Evolutionary conservation across 768 basidiomycete genomes (phyloP).

Genomic region (Daedaleopsis sinensis): DNA sequence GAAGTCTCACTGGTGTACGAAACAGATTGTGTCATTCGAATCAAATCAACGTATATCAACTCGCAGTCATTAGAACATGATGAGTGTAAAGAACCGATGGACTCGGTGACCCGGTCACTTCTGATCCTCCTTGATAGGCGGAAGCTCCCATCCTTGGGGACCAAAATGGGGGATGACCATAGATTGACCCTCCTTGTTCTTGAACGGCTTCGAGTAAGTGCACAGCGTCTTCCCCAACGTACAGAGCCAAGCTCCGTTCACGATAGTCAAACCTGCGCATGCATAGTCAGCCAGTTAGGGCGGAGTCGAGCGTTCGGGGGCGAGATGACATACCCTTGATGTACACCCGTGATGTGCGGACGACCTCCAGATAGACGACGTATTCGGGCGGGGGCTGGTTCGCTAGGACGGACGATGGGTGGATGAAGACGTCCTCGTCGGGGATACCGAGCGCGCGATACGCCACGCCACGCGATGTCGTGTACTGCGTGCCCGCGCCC

Average conservation of each 20-base stretch:
- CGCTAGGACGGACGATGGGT: conserved; percentile 84
- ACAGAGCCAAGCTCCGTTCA: conserved; percentile 89
- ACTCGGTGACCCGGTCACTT: background rate
- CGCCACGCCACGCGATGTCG: conserved; percentile 77
- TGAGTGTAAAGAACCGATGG: background rate
- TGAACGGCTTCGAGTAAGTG: conserved; percentile 85
- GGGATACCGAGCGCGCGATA: conserved; percentile 80
- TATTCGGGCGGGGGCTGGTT: conserved; percentile 79
- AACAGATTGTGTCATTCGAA: background rate
- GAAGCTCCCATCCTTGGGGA: conserved; percentile 85
- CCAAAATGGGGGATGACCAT: conserved; percentile 88
- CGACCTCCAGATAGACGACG: conserved; percentile 80
- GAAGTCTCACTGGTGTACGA: background rate
- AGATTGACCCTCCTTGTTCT: conserved; percentile 64
- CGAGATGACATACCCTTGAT: conserved; percentile 64
- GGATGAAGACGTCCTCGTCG: conserved; percentile 86
- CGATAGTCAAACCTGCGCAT: conserved; percentile 73
- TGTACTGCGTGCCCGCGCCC: conserved; percentile 64
- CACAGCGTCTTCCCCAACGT: conserved; percentile 81
- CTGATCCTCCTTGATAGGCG: conserved; percentile 51
- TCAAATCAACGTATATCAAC: background rate
- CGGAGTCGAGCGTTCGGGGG: background rate
- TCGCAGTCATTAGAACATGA: background rate
- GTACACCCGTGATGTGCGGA: conserved; percentile 74
- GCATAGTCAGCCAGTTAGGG: background rate